Evolutionary conservation across 1,139 yeast genomes (phyloP), one percentile per base, ranked within the genome.

Genomic region (Dujonia santamariae): DNA sequence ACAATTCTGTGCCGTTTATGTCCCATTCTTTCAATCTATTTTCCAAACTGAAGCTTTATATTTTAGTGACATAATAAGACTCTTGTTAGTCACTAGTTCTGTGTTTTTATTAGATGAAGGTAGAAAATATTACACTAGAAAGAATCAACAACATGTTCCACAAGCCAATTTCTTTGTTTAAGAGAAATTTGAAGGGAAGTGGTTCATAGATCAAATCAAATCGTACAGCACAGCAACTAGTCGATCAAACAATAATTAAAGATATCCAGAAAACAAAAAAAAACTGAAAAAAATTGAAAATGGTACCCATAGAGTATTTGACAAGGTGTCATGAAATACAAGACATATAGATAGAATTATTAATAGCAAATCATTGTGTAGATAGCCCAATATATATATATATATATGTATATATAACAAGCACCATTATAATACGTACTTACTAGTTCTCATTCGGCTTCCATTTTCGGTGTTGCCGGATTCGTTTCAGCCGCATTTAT

Each of bases 11-110:
- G 97, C 96, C 19, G 82, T 92, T 37, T 92, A 92, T 55, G 74
- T 90, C 31, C 96, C 97, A 39, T 87, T 90, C 52, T 84, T 92
- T 70, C 97, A 92, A 61, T 56, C 77, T 7, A 77, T 92, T 39
- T 92, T 92, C 73, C 97, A 92, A 59, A 92, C 98, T 3, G 97
- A 92, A 60, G 88, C 96, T 0, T 68, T 92, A 39, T 67, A 73
- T 31, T 54, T 87, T 7, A 59, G 70, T 14, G 98, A 92, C 54
- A 61, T 90, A 48, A 32, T 78, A 11, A 78, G 77, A 45, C 71
- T 92, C 52, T 44, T 77, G 3, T 40, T 65, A 9, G 62, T 90
- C 34, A 76, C 96, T 35, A 84, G 95, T 52, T 64, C 86, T 6
- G 97, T 92, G 4, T 80, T 90, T 62, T 64, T 87, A 54, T 86